Evolutionary conservation across 768 basidiomycete species (phyloP), one percentile per base, ranked within the genome.

Genomic region (Boletus speciosus): DNA sequence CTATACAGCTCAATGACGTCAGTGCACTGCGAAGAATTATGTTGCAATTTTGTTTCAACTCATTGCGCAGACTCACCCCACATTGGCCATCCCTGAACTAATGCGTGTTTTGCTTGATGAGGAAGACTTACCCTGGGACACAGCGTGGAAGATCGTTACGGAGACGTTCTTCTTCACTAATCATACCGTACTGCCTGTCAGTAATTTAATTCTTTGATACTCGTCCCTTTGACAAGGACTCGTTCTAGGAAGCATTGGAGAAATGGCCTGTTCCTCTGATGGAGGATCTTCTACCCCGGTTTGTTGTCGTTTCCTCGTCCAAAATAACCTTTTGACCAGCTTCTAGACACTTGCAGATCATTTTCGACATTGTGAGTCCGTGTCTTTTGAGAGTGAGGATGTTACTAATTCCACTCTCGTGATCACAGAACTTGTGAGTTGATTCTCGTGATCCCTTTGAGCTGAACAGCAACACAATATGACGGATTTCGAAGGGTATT

Each of bases 121-220:
- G 36, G 96, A 98, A 69, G 91, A 94, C 35, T 65, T 94, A 19
- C 61, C 74, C 2, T 99, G 93, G 90, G 82, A 84, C 58, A 62
- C 71, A 15, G 95, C 97, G 5, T 99, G 97, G 97, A 70, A 78
- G 23, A 92, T 98, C 61, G 85, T 88, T 42, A 91, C 84, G 49
- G 87, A 87, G 66, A 93, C 90, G 3, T 95, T 97, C 76, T 93
- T 90, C 72, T 98, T 93, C 76, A 98, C 94, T 10, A 97, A 96
- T 69, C 94, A 93, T 71, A 93, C 91, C 8, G 94, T 98, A 31
- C 77, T 97, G 31, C 90, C 93, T 23, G 92, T 88, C 38, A 62
- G 83, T 79, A 46, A 37, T 43, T 14, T 19, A 5, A 3, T 37
- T 37, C 23, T 37, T 57, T 10, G n/a, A 21, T 37, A n/a, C n/a